Percentiles rank a stretch among this genome's conserved stretches.
phyloP scores from a whole-genome alignment of 2,329 filamentous ascomycete genomes.

The Cladosporium sp. region DNA sequence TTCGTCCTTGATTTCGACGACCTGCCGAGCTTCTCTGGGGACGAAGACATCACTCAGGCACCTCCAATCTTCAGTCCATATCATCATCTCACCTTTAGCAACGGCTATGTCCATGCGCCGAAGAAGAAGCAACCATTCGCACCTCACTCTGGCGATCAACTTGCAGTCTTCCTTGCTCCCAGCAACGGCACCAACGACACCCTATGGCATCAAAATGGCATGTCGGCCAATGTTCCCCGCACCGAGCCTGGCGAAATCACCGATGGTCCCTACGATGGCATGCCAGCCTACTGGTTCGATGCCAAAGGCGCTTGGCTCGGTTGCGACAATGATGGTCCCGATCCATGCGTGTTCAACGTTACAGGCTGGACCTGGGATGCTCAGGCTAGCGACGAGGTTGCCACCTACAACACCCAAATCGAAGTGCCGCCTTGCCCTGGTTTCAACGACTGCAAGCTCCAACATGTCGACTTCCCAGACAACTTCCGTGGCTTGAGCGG shows the following conservation, averaged over 20 bases:
- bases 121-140: constrained; percentile 42
- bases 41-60: constrained; percentile 30
- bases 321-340: constrained; percentile 41
- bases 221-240: constrained; percentile 17
- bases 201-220: constrained; percentile 14
- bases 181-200: constrained; percentile 14
- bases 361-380: constrained; percentile 41
- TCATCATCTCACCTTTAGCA: constrained; percentile 49
- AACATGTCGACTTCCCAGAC: constrained; percentile 39
- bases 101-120: constrained; percentile 48
- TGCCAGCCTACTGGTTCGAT: constrained; percentile 49
- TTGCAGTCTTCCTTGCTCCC: constrained; percentile 43
- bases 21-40: constrained; percentile 32
- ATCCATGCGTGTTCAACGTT: constrained; percentile 41
- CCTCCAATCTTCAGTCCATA: constrained; percentile 47
- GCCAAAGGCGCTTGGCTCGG: constrained; percentile 44
- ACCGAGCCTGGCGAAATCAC: constrained; percentile 44
- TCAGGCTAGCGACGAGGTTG: constrained; percentile 32
- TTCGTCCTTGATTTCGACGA: constrained; percentile 37
- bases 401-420: constrained; percentile 35
- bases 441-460: constrained; percentile 39
- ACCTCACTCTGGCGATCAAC: constrained; percentile 42
- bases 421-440: constrained; percentile 40
- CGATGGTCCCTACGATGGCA: constrained; percentile 40
- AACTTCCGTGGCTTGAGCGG: constrained; percentile 42